phyloP scores from a whole-genome alignment of 306 rosid species.

The Purshia tridentata region DNA sequence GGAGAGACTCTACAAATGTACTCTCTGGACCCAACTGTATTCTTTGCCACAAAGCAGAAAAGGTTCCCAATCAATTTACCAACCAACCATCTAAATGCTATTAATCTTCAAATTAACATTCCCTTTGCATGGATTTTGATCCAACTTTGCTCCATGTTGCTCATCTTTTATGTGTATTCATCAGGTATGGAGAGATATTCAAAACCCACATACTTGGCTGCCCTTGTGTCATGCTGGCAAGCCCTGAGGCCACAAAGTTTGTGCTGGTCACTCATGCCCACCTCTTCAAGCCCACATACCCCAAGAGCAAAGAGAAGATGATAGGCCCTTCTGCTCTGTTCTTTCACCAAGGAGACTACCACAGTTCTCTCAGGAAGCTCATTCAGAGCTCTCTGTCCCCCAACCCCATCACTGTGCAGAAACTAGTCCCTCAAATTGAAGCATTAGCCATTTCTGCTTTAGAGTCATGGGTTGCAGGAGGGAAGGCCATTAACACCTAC shows the following conservation, averaged over 20 bases:
- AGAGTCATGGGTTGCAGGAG: conserved; percentile 58
- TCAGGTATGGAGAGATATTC: conserved; percentile 84
- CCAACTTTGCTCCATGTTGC: not conserved
- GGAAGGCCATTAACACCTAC: conserved; percentile 47
- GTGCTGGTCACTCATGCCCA: conserved; percentile 80
- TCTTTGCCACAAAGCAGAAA: conserved; percentile 70
- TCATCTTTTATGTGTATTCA: not conserved
- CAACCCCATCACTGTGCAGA: conserved; percentile 35
- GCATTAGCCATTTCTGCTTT: conserved; percentile 50
- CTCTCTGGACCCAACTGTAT: conserved; percentile 70
- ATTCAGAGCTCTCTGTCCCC: conserved; percentile 66
- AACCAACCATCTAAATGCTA: not conserved
- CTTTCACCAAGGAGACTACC: conserved; percentile 86
- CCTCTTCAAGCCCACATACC: conserved; percentile 83
- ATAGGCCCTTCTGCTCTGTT: conserved; percentile 91
- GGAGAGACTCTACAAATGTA: conserved; percentile 86
- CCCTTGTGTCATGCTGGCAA: conserved; percentile 80
- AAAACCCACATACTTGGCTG: conserved; percentile 73
- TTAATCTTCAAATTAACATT: not conserved
- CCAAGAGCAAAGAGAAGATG: conserved; percentile 79
- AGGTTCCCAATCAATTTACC: conserved; percentile 42
- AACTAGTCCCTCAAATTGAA: conserved; percentile 48
- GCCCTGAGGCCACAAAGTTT: conserved; percentile 79
- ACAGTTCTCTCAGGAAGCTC: conserved; percentile 56
- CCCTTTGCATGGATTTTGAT: conserved; percentile 15